Base-by-base conservation (phyloP, 768 basidiomycete genomes). In the Mycena filopes region DNA sequence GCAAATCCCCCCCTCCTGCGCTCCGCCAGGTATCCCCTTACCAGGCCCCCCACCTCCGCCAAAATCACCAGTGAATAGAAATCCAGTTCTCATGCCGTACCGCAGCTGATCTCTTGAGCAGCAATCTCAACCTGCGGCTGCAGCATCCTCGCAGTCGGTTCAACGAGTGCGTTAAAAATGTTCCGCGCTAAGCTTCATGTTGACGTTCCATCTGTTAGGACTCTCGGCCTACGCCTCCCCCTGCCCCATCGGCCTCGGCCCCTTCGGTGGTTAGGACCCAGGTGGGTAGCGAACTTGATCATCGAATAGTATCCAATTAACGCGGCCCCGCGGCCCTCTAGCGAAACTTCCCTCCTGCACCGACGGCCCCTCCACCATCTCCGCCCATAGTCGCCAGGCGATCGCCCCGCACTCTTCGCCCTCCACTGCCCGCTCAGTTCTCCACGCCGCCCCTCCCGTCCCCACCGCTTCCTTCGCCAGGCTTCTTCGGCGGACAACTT, bases 281-380 rank as follows among this genome's bases (percentile, higher is more conserved):
- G 26, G 63, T 65, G 55, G 58, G 63, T 65, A 29, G 18, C 4
- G 43, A 25, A n/a, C n/a, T n/a, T 20, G 16, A n/a, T 16, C 47
- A 25, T 28, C 15, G 31, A 26, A 10, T 13, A 3, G 25, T 3
- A 16, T 12, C n/a, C 15, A 15, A 26, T 21, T 55, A 13, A 56
- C 8, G n/a, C n/a, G n/a, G n/a, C n/a, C n/a, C n/a, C 21, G 36
- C 9, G n/a, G 48, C 41, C n/a, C 33, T 15, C 36, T 21, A 69
- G 63, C 68, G 60, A 28, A 16, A 46, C 11, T 50, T 69, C 41
- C 68, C 68, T 70, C 73, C 46, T 25, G 57, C 61, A 46, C 71
- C 41, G 76, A 82, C 63, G 79, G 80, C 66, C 64, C 77, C 43
- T 71, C 79, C 42, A 80, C 80, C 70, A 12, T 31, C 64, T 28